These are phyloP conservation scores for Sordariomycetes sp. DNA, from an alignment of 2,329 filamentous ascomycete species.

Conservation along the genomic window DNA sequence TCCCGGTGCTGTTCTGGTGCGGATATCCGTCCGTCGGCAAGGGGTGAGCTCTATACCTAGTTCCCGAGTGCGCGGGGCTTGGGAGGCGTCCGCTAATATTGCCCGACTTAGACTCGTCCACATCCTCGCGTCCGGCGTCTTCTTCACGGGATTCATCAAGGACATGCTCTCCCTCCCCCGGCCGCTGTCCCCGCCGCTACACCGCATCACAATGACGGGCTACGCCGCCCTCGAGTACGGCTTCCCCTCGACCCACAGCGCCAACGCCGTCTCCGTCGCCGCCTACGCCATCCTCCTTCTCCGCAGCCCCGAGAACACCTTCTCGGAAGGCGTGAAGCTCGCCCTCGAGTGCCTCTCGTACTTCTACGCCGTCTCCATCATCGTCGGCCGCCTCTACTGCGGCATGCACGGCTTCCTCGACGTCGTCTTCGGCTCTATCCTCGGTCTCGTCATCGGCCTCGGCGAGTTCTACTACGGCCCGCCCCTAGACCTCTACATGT, in stretches of 20 bases:
- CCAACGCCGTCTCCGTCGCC: slow-evolving; percentile 90
- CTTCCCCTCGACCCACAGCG: slow-evolving; percentile 93
- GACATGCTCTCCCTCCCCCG: slow-evolving; percentile 87
- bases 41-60: slow-evolving; percentile 47
- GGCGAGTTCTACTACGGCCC: slow-evolving; percentile 48
- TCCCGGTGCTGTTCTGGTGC: slow-evolving; percentile 96
- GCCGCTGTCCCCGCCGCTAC: slow-evolving; percentile 79
- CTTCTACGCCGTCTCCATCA: slow-evolving; percentile 78
- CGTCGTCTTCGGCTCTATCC: slow-evolving; percentile 64
- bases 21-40: slow-evolving; percentile 75
- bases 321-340: slow-evolving; percentile 44
- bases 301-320: slow-evolving; percentile 47
- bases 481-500: slow-evolving; percentile 57
- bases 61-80: neutral
- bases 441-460: slow-evolving; percentile 55
- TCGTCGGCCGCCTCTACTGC: slow-evolving; percentile 86
- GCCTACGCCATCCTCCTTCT: slow-evolving; percentile 69
- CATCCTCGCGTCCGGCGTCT: slow-evolving; percentile 66
- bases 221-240: slow-evolving; percentile 93
- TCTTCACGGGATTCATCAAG: slow-evolving; percentile 86
- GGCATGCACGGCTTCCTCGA: slow-evolving; percentile 98
- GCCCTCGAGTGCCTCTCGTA: slow-evolving; percentile 59
- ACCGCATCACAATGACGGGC: slow-evolving; percentile 94
- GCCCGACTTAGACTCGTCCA: slow-evolving; percentile 44
- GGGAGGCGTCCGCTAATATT: neutral